phyloP scores from a whole-genome alignment of 495 filamentous ascomycete species.

The Lichenothelia convexa region DNA sequence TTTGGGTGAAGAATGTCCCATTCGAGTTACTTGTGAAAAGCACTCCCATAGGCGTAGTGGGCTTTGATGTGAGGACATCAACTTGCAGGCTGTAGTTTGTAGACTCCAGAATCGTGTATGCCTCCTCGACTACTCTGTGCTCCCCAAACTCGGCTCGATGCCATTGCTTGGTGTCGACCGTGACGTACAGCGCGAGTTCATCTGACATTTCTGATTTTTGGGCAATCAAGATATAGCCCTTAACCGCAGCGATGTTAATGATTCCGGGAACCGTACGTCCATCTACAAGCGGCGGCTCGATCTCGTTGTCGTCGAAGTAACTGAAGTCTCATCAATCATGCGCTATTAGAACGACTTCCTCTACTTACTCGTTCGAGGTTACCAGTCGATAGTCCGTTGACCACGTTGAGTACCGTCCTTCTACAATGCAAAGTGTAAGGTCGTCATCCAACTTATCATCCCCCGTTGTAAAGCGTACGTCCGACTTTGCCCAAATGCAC shows the following conservation, averaged over 20 bases:
- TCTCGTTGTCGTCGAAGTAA: conserved; percentile 21
- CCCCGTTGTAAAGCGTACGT: conserved; percentile 50
- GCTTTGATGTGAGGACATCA: conserved; percentile 58
- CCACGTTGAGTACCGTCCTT: conserved; percentile 42
- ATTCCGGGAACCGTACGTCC: conserved; percentile 56
- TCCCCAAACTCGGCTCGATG: conserved; percentile 78
- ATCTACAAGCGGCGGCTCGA: conserved; percentile 57
- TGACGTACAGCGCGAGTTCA: conserved; percentile 75
- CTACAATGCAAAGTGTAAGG: conserved; percentile 62
- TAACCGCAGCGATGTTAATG: conserved; percentile 57
- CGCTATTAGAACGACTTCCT: too few relatives aligned
- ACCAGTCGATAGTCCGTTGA: conserved; percentile 52
- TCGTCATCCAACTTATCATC: conserved; percentile 37
- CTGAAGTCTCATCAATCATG: too few relatives aligned
- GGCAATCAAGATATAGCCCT: conserved; percentile 70
- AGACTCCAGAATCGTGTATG: conserved; percentile 84
- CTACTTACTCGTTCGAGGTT: conserved; percentile 52
- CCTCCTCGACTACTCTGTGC: conserved; percentile 63
- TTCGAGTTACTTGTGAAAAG: conserved; percentile 91
- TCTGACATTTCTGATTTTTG: conserved; percentile 58
- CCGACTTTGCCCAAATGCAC: conserved; percentile 70
- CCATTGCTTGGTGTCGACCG: conserved; percentile 67
- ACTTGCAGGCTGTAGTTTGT: conserved; percentile 95
- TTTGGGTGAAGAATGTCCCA: conserved; percentile 82
- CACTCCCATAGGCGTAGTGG: conserved; percentile 54